Percentiles rank a stretch among this genome's conserved stretches.
These are phyloP conservation scores for Sclerotiophoma versabilis DNA, from an alignment of 2,329 filamentous ascomycete genomes.

Conservation along the genomic window DNA sequence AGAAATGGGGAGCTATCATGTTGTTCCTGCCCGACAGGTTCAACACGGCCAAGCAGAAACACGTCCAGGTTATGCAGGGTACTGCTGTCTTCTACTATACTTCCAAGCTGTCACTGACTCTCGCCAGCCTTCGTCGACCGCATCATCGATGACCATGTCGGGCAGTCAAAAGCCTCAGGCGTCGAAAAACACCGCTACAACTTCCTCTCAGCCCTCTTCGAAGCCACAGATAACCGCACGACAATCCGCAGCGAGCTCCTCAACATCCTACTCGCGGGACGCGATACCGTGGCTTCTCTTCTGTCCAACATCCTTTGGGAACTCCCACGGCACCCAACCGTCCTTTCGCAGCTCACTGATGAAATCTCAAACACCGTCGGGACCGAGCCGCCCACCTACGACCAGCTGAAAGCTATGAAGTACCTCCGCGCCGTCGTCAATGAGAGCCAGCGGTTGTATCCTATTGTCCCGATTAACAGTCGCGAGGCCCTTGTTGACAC, in stretches of 20 bases:
- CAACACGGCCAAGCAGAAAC: constrained; percentile 17
- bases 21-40: constrained; percentile 25
- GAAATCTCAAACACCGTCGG: constrained; percentile 57
- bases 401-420: constrained; percentile 39
- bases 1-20: constrained; percentile 19
- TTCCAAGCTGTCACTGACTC: background rate
- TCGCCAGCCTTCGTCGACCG: constrained; percentile 8
- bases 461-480: constrained; percentile 40
- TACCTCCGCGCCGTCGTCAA: constrained; percentile 41
- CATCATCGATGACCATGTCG: background rate
- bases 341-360: constrained; percentile 39
- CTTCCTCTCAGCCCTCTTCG: constrained; percentile 34
- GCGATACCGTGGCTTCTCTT: constrained; percentile 42
- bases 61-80: constrained; percentile 28
- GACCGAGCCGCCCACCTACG: constrained; percentile 27
- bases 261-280: constrained; percentile 46
- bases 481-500: constrained; percentile 39
- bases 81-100: background rate
- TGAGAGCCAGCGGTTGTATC: constrained; percentile 42
- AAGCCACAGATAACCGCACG: constrained; percentile 22
- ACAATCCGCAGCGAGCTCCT: constrained; percentile 40
- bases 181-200: constrained; percentile 21
- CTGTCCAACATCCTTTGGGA: constrained; percentile 46
- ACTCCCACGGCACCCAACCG: constrained; percentile 45
- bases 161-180: background rate